Evolutionary conservation across 2,329 filamentous ascomycete species (phyloP), one percentile per base, ranked within the genome.

Genomic region (Nemania diffusa): DNA sequence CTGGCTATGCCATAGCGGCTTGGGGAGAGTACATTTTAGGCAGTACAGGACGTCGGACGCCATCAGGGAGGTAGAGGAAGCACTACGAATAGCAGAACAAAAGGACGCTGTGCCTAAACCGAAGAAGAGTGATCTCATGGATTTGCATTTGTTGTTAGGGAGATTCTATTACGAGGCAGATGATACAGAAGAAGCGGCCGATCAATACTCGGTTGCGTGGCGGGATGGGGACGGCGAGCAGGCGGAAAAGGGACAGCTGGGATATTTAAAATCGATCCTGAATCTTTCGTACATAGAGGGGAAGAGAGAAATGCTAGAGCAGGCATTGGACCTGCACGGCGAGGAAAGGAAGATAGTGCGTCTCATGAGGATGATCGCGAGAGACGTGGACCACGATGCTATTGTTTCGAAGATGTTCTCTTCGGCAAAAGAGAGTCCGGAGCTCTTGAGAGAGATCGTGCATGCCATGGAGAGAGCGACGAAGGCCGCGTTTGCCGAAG

Each of bases 1-100:
- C 52, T 73, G 72, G 72, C 22, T 66, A 7, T 74, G 70, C 46
- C 34, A 69, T 29, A 58, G 67, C 15, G 70, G 67, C 32, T 37
- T 71, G 11, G 71, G 61, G 11, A 20, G 48, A 40, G 44, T 52
- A 8, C 37, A 63, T 46, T 71, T 44, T 44, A 22, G 26, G 13
- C 20, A 64, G 22, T 37, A n/a, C 17, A 55, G 24, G 17, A 66
- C n/a, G 29, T 6, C 34, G 22, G 46, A 68, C 15, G 65, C 68
- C 17, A 64, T 69, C 29, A 24, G 13, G 15, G 56, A 68, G 20
- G 9, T 64, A 29, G 59, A 66, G 6, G 20, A 64, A 24, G 70
- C 72, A 11, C 50, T 73, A 1, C 46, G 60, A 42, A 50, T 56
- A 24, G 52, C 60, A 11, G 34, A 64, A 51, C 32, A n/a, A 20